Base-by-base conservation (phyloP, 192 early-diverging fungal species). In the Cetraspora pellucida region DNA sequence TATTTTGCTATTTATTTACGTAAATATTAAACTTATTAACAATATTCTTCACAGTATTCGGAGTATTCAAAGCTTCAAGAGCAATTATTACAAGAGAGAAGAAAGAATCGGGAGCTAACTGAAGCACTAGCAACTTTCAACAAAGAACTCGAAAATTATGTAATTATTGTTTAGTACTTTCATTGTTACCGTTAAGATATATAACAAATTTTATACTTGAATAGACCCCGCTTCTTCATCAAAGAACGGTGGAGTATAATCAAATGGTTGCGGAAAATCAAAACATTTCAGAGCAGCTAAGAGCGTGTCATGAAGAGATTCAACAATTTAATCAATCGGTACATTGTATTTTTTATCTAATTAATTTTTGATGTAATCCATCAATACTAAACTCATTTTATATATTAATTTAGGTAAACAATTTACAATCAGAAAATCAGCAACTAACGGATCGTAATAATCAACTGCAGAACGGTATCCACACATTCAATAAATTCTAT, bases 21-120 rank as follows among this genome's bases (percentile, higher is more conserved):
- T 19, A 43, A 8, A 31, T 19, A n/a, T 4, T 64, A 37, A 37
- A 9, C 6, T 9, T 0, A 65, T 37, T 21, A 9, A 65, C n/a
- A 43, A n/a, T 37, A 14, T 10, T 43, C 9, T 7, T 37, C 19
- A 19, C 11, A 65, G 63, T 65, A 65, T 16, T 30, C 27, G 28
- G 63, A 65, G 43, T 65, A 65, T 19, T 37, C 63, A 2, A 30
- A 65, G n/a, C 63, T 65, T 65, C 63, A 65, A 65, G 63, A 65
- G 5, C 63, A 43, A 31, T 17, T 65, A 9, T n/a, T 65, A n/a
- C 17, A n/a, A 16, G 30, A 65, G 19, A 31, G 31, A 31, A 65
- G 31, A 30, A 65, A 37, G 16, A 65, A 65, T 9, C 19, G 10
- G 17, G 63, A 65, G 9, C 31, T 65, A 54, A 54, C 50, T 54